Evolutionary conservation across 495 filamentous ascomycete genomes (phyloP), one percentile per base, ranked within the genome.

Genomic region (Neurospora cerealis): DNA sequence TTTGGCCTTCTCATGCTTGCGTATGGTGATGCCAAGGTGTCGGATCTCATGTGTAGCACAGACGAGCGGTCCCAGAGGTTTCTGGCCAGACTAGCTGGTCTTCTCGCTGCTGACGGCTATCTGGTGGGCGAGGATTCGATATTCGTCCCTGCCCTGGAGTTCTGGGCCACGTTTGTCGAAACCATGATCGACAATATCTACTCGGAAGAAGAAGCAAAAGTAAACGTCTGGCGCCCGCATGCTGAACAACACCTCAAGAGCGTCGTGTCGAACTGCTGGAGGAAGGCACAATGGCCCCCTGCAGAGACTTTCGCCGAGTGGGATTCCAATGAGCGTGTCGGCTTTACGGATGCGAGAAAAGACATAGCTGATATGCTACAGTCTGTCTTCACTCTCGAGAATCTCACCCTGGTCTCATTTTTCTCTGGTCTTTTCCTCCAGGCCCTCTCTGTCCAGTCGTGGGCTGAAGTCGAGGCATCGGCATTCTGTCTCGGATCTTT

Each of bases 331-430:
- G 89, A 93, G 60, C 88, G 88, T 69, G 84, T 83, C 66, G 91
- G 89, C 48, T 97, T 97, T 79, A 86, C 86, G 72, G 88, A 91
- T 44, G 95, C 93, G 70, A 89, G 96, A 34, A 88, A 90, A 71
- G 95, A 98, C 76, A 91, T 94, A 66, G 88, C 86, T 69, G 94
- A 97, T 80, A 88, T 96, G 74, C 83, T 97, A 3, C 89, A 95
- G 71, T 87, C 92, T 3, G 89, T 91, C 37, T 97, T 92, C 76
- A 85, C 90, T 0, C 83, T 94, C 7, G 81, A 94, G 5, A 93
- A 93, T 0, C 84, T 89, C 32, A 84, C 86, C 5, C 78, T 97
- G 39, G 86, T 97, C 21, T 85, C 89, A 21, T 87, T 89, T 11
- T 92, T 98, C 77, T 88, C 91, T 48, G 83, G 88, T 54, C 84